Percentiles rank a stretch among this genome's conserved stretches.
These are phyloP conservation scores for Aspergillus novoparasiticus DNA, from an alignment of 2,329 filamentous ascomycete genomes.

Conservation along the genomic window DNA sequence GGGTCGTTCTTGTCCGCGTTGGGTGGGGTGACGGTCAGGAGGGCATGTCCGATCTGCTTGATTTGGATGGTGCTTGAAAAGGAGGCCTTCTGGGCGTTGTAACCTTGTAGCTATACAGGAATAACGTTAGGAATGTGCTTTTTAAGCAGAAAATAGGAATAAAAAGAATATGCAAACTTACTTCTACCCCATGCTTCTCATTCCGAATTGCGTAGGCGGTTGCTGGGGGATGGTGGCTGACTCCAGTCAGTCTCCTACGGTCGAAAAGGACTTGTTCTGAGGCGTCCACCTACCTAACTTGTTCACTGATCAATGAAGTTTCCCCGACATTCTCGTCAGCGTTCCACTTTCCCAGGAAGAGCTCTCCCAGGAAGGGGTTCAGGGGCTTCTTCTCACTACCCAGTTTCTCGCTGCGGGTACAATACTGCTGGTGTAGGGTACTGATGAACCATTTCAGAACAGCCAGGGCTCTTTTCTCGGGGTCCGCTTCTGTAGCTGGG, in stretches of 20 bases:
- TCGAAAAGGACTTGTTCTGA: neutral
- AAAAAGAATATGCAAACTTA: conserved; percentile 27
- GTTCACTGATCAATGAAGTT: conserved; percentile 87
- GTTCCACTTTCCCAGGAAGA: conserved; percentile 90
- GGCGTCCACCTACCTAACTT: conserved; percentile 66
- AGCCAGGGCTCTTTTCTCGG: conserved; percentile 77
- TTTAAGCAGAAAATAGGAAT: neutral
- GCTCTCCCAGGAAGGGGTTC: conserved; percentile 93
- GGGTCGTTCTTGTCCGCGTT: conserved; percentile 54
- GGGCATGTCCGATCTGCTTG: conserved; percentile 89
- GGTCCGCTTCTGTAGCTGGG: conserved; percentile 75
- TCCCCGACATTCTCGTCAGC: conserved; percentile 69
- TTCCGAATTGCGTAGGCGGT: conserved; percentile 95
- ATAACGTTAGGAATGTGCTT: conserved; percentile 2
- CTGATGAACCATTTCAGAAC: conserved; percentile 97
- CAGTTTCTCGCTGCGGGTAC: conserved; percentile 72
- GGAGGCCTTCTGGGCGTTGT: conserved; percentile 94
- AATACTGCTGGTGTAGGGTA: conserved; percentile 85
- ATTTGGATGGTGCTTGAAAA: conserved; percentile 93
- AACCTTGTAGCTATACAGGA: conserved; percentile 63
- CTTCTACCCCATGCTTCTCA: conserved; percentile 72
- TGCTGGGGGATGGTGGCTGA: conserved; percentile 83
- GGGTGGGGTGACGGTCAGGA: conserved; percentile 66
- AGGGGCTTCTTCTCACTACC: conserved; percentile 97
- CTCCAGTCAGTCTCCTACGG: conserved; percentile 12